Evolutionary conservation across 2,329 filamentous ascomycete genomes (phyloP).

Genomic region (Cercospora beticola): DNA sequence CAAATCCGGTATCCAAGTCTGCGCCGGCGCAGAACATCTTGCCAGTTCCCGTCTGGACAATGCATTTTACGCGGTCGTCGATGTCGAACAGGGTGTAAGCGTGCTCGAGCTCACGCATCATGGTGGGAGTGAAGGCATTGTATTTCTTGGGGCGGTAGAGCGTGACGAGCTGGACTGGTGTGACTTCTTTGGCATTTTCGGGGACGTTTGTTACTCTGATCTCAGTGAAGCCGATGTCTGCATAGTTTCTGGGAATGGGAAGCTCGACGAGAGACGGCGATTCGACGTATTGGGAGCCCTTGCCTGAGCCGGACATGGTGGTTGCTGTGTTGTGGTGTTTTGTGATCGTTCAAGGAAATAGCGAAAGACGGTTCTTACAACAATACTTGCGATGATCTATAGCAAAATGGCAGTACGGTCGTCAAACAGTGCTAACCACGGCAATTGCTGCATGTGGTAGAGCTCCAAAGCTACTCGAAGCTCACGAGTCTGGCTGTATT

Average conservation of each 20-base stretch:
- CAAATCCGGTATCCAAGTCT: slow-evolving; percentile 56
- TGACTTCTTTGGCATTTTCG: slow-evolving; percentile 53
- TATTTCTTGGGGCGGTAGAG: slow-evolving; percentile 64
- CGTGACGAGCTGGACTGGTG: slow-evolving; percentile 62
- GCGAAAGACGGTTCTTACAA: background rate
- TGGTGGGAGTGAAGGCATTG: slow-evolving; percentile 68
- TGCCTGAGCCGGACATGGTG: slow-evolving; percentile 10
- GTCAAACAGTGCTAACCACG: slow-evolving; percentile 1
- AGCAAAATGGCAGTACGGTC: background rate
- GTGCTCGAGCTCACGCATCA: slow-evolving; percentile 60
- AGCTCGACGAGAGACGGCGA: slow-evolving; percentile 23
- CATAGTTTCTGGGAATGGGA: slow-evolving; percentile 37
- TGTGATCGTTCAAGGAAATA: background rate
- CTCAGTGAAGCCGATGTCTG: slow-evolving; percentile 41
- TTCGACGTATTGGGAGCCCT: slow-evolving; percentile 24
- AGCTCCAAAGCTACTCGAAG: slow-evolving; percentile 13
- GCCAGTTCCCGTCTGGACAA: slow-evolving; percentile 56
- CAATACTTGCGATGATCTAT: background rate
- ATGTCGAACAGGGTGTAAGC: slow-evolving; percentile 55
- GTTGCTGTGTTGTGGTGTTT: background rate
- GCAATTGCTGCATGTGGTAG: slow-evolving; percentile 18
- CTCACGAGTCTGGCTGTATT: slow-evolving; percentile 7
- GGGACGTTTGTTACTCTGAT: slow-evolving; percentile 46
- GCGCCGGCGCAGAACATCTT: slow-evolving; percentile 57
- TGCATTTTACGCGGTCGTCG: slow-evolving; percentile 55